phyloP scores from a whole-genome alignment of 306 rosid species.

The Medicago ruthenica region DNA sequence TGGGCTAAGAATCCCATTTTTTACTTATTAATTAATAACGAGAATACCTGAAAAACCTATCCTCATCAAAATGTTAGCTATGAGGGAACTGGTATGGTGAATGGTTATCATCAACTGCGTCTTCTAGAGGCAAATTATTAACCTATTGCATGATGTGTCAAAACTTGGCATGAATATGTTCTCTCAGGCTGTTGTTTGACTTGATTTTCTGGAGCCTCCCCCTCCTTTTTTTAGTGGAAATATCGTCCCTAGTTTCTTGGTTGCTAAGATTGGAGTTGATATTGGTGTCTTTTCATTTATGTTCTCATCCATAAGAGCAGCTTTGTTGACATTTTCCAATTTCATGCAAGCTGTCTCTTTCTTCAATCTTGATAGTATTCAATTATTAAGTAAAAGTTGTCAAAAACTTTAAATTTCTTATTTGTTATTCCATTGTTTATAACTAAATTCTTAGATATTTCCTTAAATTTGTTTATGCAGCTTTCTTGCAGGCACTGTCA shows the following conservation, averaged over 20 bases:
- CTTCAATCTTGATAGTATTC: slow-evolving; percentile 11
- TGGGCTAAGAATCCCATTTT: too few relatives aligned
- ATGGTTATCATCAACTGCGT: too few relatives aligned
- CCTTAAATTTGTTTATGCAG: slow-evolving; percentile 59
- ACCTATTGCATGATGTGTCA: too few relatives aligned
- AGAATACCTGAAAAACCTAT: too few relatives aligned
- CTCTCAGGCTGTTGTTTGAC: too few relatives aligned
- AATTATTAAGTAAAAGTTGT: not conserved
- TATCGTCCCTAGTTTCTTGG: not conserved
- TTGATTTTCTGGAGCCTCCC: too few relatives aligned
- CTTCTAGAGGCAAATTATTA: too few relatives aligned
- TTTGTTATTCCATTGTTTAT: not conserved
- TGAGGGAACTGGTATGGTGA: too few relatives aligned
- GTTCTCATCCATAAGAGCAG: not conserved
- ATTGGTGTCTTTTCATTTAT: not conserved
- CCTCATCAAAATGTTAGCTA: too few relatives aligned
- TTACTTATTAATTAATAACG: too few relatives aligned
- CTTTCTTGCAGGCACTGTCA: slow-evolving; percentile 86
- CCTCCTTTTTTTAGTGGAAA: not conserved
- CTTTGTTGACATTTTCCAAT: not conserved
- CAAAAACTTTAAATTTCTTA: slow-evolving; percentile 3
- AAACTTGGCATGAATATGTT: too few relatives aligned
- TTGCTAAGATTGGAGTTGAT: not conserved
- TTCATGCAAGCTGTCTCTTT: not conserved
- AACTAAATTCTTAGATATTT: slow-evolving; percentile 26